Evolutionary conservation across 208 protist species (phyloP).

Genomic region (Tetramitus jugosus): DNA sequence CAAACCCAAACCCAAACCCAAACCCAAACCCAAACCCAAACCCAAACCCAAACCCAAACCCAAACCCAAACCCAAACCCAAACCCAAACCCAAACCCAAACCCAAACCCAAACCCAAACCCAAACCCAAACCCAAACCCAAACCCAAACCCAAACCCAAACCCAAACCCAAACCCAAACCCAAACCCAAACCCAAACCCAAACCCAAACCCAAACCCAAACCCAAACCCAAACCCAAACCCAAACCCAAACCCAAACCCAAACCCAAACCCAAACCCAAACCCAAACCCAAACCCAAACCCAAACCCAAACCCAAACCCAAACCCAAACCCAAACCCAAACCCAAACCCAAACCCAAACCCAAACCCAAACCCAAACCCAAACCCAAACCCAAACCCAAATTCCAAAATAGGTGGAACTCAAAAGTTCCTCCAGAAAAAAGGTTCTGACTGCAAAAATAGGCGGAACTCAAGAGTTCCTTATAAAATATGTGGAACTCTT

Average conservation of each 20-base stretch:
- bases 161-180: constrained; percentile 27
- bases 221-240: constrained; percentile 27
- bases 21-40: constrained; percentile 31
- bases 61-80: constrained; percentile 31
- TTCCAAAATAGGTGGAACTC: too few relatives aligned
- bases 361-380: constrained; percentile 27
- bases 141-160: constrained; percentile 28
- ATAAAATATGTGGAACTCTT: too few relatives aligned
- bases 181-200: constrained; percentile 26
- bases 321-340: constrained; percentile 28
- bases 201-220: constrained; percentile 25
- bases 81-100: constrained; percentile 31
- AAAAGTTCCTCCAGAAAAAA: too few relatives aligned
- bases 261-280: constrained; percentile 29
- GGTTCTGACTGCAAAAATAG: too few relatives aligned
- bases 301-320: constrained; percentile 30
- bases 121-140: constrained; percentile 31
- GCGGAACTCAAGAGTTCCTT: too few relatives aligned
- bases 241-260: constrained; percentile 26
- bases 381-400: constrained; percentile 31
- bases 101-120: constrained; percentile 31
- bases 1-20: constrained; percentile 31
- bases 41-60: constrained; percentile 31
- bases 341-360: constrained; percentile 26
- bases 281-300: constrained; percentile 31